Evolutionary conservation across 306 rosid genomes (phyloP).

Genomic region (Cucumis melo): DNA sequence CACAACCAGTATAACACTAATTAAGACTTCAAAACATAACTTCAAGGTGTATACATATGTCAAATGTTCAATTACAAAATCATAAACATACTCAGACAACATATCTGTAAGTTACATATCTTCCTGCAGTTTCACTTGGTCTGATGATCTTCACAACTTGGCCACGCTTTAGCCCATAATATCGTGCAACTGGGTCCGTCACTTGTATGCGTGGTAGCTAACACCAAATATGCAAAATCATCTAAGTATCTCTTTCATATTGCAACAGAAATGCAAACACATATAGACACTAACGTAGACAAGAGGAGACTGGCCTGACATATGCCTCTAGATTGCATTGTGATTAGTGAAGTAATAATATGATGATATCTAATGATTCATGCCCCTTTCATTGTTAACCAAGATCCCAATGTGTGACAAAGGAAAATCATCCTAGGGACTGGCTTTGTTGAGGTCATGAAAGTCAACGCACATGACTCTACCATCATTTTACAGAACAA

Average conservation of each 20-base stretch:
- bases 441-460: no score
- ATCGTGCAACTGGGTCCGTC: constrained; percentile 74
- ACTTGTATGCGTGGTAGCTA: constrained; percentile 86
- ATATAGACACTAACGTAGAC: neutral
- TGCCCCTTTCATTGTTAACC: no score
- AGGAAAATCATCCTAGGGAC: no score
- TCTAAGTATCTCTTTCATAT: neutral
- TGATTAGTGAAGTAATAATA: neutral
- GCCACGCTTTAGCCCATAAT: constrained; percentile 81
- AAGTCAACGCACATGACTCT: no score
- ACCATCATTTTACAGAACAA: no score
- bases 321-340: neutral
- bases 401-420: no score
- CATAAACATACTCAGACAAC: constrained; percentile 24
- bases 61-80: neutral
- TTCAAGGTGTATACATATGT: neutral
- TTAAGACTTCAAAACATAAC: neutral
- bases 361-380: neutral
- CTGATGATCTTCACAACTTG: constrained; percentile 83
- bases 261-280: neutral
- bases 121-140: constrained; percentile 80
- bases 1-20: neutral
- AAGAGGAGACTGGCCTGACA: no score
- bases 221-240: neutral
- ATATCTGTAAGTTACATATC: constrained; percentile 68